A percentile compares a stretch with the other conserved stretches of the same genome.
Conservation (phyloP, 495 filamentous ascomycete genomes). For the Penicillium bialowiezense region DNA sequence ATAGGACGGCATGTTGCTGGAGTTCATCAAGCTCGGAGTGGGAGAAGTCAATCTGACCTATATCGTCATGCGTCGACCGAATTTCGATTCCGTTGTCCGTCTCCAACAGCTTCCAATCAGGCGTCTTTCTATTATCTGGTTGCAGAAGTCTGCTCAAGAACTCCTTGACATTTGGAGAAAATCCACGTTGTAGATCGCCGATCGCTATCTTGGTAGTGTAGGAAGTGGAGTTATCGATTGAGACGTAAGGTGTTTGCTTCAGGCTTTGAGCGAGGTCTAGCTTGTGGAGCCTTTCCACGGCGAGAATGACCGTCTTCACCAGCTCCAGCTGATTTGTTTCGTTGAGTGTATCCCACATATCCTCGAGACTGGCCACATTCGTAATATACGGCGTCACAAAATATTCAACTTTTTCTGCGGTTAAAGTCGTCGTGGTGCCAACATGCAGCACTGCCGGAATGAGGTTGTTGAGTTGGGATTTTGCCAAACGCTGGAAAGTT, state of each 20-base stretch:
- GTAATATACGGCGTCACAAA: constrained; percentile 1
- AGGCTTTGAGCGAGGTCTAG: not conserved
- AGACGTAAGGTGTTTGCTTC: not conserved
- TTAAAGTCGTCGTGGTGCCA: not conserved
- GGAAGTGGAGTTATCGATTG: not conserved
- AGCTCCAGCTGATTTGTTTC: not conserved
- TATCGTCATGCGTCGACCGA: not conserved
- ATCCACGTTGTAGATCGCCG: not conserved
- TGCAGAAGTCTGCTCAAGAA: not conserved
- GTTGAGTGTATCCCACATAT: not conserved
- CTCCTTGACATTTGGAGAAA: not conserved
- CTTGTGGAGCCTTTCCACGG: constrained; percentile 1
- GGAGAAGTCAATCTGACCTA: not conserved
- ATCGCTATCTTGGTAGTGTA: not conserved
- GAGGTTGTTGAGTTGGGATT: constrained; percentile 2
- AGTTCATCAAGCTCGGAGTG: constrained; percentile 1
- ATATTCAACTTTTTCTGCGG: not conserved
- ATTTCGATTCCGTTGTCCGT: not conserved
- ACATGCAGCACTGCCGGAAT: not conserved
- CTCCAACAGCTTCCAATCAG: constrained; percentile 1
- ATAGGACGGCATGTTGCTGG: not conserved
- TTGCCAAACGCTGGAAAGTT: not conserved
- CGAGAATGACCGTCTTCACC: not conserved
- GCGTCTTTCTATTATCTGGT: not conserved
- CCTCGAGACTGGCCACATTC: not conserved